Percentiles rank a stretch among this genome's conserved stretches.
These are phyloP conservation scores for Entomortierella lignicola DNA, from an alignment of 192 early-diverging fungal genomes.

Conservation along the genomic window DNA sequence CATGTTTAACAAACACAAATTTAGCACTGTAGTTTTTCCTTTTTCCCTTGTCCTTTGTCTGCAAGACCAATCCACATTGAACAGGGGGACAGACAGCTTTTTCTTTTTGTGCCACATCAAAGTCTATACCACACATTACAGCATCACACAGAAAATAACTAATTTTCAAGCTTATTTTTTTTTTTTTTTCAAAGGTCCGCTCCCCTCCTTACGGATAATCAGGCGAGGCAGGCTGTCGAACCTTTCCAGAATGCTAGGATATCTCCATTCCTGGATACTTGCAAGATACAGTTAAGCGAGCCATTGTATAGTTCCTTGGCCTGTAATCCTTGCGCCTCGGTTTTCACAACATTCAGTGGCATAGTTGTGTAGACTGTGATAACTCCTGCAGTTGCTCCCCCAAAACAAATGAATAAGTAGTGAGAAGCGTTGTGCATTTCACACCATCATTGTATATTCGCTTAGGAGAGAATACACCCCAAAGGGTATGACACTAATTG, in stretches of 20 bases:
- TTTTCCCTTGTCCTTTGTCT: neutral
- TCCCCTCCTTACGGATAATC: conserved; percentile 76
- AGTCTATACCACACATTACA: neutral
- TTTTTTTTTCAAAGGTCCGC: neutral
- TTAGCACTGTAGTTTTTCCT: neutral
- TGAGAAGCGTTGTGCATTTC: too few species aligned
- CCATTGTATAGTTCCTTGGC: conserved; percentile 75
- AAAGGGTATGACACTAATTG: conserved; percentile 93
- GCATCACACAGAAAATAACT: neutral
- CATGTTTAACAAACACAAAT: neutral
- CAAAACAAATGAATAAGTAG: too few species aligned
- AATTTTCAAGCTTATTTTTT: neutral
- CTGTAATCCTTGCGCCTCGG: conserved; percentile 87
- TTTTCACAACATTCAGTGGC: conserved; percentile 96
- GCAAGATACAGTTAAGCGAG: conserved; percentile 77
- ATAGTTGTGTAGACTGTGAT: too few species aligned
- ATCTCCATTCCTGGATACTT: conserved; percentile 79
- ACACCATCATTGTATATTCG: conserved; percentile 44
- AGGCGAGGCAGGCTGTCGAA: too few species aligned
- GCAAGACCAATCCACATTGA: neutral
- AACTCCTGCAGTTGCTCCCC: conserved; percentile 65
- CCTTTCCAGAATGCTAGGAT: conserved; percentile 88
- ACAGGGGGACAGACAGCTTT: too few species aligned
- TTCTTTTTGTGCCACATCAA: too few species aligned
- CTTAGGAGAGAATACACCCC: conserved; percentile 82